These are phyloP conservation scores for Fomitopsis betulina DNA, from an alignment of 1,284 basidiomycete species.

Conservation along the genomic window DNA sequence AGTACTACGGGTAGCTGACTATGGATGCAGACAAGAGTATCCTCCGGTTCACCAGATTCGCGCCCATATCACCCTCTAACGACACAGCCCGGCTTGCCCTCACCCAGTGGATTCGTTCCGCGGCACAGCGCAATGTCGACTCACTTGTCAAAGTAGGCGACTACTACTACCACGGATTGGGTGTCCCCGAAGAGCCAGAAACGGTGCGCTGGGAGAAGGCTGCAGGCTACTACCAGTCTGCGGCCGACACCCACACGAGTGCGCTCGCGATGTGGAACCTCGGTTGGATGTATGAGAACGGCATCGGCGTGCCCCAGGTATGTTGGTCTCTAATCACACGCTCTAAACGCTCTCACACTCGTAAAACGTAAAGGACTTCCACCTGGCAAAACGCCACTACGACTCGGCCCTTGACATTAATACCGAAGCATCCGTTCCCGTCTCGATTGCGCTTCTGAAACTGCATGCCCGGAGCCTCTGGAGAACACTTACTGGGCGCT, in stretches of 20 bases:
- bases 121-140: slow-evolving; percentile 91
- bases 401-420: slow-evolving; percentile 88
- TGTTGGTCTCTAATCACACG: slow-evolving; percentile 12
- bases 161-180: slow-evolving; percentile 90
- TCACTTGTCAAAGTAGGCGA: slow-evolving; percentile 96
- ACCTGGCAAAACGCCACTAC: slow-evolving; percentile 95
- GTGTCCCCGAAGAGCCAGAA: slow-evolving; percentile 61
- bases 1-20: neutral
- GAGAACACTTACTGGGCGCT: slow-evolving; percentile 70
- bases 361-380: slow-evolving; percentile 68
- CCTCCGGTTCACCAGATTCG: slow-evolving; percentile 63
- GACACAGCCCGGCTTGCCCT: slow-evolving; percentile 80
- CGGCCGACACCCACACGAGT: slow-evolving; percentile 86
- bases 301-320: slow-evolving; percentile 84
- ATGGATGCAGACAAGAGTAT: slow-evolving; percentile 64
- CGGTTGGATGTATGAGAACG: slow-evolving; percentile 99
- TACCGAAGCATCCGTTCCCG: slow-evolving; percentile 84
- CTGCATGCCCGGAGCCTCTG: slow-evolving; percentile 84
- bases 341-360: neutral
- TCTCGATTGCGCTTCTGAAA: slow-evolving; percentile 77
- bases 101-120: slow-evolving; percentile 92
- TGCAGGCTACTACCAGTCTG: slow-evolving; percentile 89
- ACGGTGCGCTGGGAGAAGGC: slow-evolving; percentile 77
- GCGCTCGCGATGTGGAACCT: slow-evolving; percentile 98
- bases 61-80: slow-evolving; percentile 65